Evolutionary conservation across 164 flowering plant genomes (phyloP).

Genomic region (Buxus sempervirens): DNA sequence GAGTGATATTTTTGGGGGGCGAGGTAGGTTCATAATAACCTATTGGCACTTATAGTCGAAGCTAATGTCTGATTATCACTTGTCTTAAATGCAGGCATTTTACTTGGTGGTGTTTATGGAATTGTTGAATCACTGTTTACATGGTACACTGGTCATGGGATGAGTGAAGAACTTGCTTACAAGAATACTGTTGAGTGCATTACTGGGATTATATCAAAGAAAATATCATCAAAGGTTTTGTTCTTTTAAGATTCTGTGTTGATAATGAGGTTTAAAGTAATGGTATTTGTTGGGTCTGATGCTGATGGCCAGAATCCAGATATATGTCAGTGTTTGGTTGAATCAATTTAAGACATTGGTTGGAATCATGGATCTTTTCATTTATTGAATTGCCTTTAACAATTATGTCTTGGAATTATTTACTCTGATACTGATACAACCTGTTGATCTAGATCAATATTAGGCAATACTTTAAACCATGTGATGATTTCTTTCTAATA

Average conservation of each 20-base stretch:
- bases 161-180: conserved; percentile 86
- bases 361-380: too few species aligned
- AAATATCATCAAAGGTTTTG: conserved; percentile 77
- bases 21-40: conserved; percentile 48
- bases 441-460: too few species aligned
- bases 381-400: too few species aligned
- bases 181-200: conserved; percentile 89
- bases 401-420: too few species aligned
- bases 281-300: too few species aligned
- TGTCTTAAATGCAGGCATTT: conserved; percentile 50
- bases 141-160: conserved; percentile 86
- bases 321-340: too few species aligned
- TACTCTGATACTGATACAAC: too few species aligned
- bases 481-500: not conserved
- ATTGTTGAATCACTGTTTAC: conserved; percentile 87
- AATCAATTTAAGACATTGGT: too few species aligned
- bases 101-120: conserved; percentile 97
- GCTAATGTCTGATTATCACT: conserved; percentile 2
- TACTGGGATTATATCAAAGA: conserved; percentile 80
- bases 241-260: not conserved
- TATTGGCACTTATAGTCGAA: not conserved
- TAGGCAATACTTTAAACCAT: too few species aligned
- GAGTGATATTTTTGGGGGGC: conserved; percentile 97
- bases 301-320: too few species aligned
- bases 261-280: too few species aligned